phyloP scores from a whole-genome alignment of 257 asterid species.

The Fraxinus excelsior region DNA sequence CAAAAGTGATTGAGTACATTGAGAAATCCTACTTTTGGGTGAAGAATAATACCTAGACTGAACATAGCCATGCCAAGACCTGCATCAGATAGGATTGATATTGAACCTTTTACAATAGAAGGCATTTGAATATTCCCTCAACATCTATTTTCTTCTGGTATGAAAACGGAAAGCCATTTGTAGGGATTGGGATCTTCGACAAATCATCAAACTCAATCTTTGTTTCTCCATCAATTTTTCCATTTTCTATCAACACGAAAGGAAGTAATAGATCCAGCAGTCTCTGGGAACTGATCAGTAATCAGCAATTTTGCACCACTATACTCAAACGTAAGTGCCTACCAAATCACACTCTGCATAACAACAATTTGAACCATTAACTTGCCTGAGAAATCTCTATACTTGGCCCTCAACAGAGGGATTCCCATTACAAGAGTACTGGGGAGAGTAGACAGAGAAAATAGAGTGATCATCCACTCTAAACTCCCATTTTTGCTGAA shows the following conservation, averaged over 20 bases:
- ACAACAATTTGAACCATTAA: constrained; percentile 94
- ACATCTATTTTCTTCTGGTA: constrained; percentile 54
- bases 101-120: constrained; percentile 76
- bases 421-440: constrained; percentile 93
- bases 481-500: constrained; percentile 56
- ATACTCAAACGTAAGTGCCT: too few species aligned
- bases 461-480: constrained; percentile 85
- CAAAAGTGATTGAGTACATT: background rate
- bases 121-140: constrained; percentile 85
- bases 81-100: constrained; percentile 86
- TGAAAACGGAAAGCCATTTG: constrained; percentile 50
- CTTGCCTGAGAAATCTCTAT: constrained; percentile 83
- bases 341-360: too few species aligned
- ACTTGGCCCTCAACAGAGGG: constrained; percentile 81
- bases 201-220: constrained; percentile 68
- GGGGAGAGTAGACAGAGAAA: constrained; percentile 81
- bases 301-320: constrained; percentile 77
- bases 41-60: constrained; percentile 59
- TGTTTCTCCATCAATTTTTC: constrained; percentile 48
- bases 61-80: constrained; percentile 99
- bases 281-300: constrained; percentile 78
- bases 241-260: constrained; percentile 53
- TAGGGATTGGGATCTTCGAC: constrained; percentile 38
- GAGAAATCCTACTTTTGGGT: background rate
- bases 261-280: constrained; percentile 79